Evolutionary conservation across 352 stramenopile genomes (phyloP), one percentile per base, ranked within the genome.

Genomic region (Phytopythium chamaehyphon): DNA sequence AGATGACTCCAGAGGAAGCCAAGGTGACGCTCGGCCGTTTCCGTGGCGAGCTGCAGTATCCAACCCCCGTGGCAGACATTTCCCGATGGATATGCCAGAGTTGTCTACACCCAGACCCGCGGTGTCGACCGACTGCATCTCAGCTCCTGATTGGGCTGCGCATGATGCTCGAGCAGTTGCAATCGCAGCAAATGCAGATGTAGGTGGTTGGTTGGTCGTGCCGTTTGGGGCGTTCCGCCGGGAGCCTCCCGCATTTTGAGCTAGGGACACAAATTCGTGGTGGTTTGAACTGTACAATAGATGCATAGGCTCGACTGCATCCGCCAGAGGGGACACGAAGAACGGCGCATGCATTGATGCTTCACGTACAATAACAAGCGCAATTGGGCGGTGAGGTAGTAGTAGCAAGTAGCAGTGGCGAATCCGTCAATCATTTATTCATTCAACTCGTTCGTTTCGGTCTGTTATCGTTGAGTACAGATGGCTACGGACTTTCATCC

Each of bases 51-150:
- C 49, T 85, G 36, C 57, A 61, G 38, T 83, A 80, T 37, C 59
- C 59, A 12, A 55, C 62, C 6, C 66, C 63, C 6, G 61, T 87
- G 15, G 83, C 71, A 9, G 69, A 86, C 36, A 46, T 86, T 9
- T 86, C 78, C 11, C 62, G 66, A 35, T 87, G 78, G 78, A 81
- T 89, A 40, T 76, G 86, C 37, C 71, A 83, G 48, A 69, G 78
- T 7, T 90, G 78, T 38, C 67, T 90, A 24, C 78, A 87, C 37
- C 70, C 72, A 1, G 76, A 90, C 40, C 78, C 78, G 22, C 64
- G 75, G 15, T 86, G 74, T 50, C 76, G 78, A 56, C 76, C 76
- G 36, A 80, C 65, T 9, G 73, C 78, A 12, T 69, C 62, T n/a
- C 76, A 90, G 57, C 60, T 90, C 14, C 61, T 86, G 11, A 71